phyloP scores from a whole-genome alignment of 352 stramenopile species.

The Phytopythium kandeliae region DNA sequence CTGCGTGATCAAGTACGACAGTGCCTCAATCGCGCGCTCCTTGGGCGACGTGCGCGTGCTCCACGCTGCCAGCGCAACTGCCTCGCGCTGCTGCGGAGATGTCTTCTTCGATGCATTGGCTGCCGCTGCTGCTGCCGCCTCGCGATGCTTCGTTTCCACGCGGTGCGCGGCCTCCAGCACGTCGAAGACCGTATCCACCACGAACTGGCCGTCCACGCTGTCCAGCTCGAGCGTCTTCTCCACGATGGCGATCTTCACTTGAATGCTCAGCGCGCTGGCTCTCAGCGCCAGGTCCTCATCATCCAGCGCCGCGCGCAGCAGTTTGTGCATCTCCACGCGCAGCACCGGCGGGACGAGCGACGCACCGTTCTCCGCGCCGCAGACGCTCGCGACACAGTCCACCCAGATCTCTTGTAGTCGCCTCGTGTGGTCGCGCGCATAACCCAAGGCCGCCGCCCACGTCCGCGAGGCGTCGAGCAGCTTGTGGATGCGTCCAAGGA shows the following conservation, averaged over 20 bases:
- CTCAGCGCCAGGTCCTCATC: slow-evolving; percentile 70
- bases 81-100: slow-evolving; percentile 14
- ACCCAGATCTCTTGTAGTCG: slow-evolving; percentile 78
- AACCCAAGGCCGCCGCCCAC: slow-evolving; percentile 19
- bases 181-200: slow-evolving; percentile 71
- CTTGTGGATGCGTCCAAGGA: slow-evolving; percentile 44
- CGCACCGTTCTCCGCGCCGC: slow-evolving; percentile 67
- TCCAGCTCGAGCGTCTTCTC: slow-evolving; percentile 76
- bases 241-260: slow-evolving; percentile 78
- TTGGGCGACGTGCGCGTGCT: slow-evolving; percentile 52
- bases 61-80: slow-evolving; percentile 3
- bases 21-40: slow-evolving; percentile 74
- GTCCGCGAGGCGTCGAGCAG: slow-evolving; percentile 56
- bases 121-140: neutral
- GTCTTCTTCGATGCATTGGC: slow-evolving; percentile 15
- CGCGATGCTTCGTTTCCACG: slow-evolving; percentile 34
- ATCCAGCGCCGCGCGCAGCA: slow-evolving; percentile 62
- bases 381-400: slow-evolving; percentile 74
- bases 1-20: slow-evolving; percentile 83
- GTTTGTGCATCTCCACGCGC: slow-evolving; percentile 71
- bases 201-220: slow-evolving; percentile 48
- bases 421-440: slow-evolving; percentile 34
- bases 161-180: slow-evolving; percentile 58
- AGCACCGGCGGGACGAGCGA: slow-evolving; percentile 55
- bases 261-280: slow-evolving; percentile 70